Evolutionary conservation across 2,329 filamentous ascomycete genomes (phyloP).

Genomic region (Phoma herbarum): DNA sequence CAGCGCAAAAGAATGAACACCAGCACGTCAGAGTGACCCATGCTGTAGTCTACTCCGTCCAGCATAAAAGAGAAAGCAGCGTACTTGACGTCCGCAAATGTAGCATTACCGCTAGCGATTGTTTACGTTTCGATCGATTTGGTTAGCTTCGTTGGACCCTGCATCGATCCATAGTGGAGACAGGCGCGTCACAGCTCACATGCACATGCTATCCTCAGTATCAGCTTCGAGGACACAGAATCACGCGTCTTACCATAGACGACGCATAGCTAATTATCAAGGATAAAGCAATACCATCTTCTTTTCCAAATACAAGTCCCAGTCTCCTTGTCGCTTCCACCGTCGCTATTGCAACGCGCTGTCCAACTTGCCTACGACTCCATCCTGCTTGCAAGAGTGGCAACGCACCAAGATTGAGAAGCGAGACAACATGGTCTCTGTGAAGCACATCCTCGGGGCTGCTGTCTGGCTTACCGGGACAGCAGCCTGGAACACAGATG

Average conservation of each 20-base stretch:
- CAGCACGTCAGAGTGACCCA: too few species aligned
- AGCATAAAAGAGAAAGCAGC: not conserved
- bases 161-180: not conserved
- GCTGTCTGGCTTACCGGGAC: constrained; percentile 26
- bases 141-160: constrained; percentile 11
- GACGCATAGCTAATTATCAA: not conserved
- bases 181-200: constrained; percentile 18
- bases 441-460: constrained; percentile 5
- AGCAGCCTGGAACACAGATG: constrained; percentile 47
- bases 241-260: constrained; percentile 3
- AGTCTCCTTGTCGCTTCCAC: not conserved
- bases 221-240: constrained; percentile 1
- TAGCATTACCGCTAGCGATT: not conserved
- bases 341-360: not conserved
- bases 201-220: not conserved
- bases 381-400: not conserved
- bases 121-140: not conserved
- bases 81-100: not conserved
- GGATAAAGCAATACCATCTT: not conserved
- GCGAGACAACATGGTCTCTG: not conserved
- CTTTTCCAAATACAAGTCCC: not conserved
- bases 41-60: not conserved
- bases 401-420: too few species aligned
- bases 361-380: not conserved
- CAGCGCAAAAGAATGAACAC: not conserved